Evolutionary conservation across 1,139 yeast species (phyloP), one percentile per base, ranked within the genome.

Genomic region (Candida smagusa): DNA sequence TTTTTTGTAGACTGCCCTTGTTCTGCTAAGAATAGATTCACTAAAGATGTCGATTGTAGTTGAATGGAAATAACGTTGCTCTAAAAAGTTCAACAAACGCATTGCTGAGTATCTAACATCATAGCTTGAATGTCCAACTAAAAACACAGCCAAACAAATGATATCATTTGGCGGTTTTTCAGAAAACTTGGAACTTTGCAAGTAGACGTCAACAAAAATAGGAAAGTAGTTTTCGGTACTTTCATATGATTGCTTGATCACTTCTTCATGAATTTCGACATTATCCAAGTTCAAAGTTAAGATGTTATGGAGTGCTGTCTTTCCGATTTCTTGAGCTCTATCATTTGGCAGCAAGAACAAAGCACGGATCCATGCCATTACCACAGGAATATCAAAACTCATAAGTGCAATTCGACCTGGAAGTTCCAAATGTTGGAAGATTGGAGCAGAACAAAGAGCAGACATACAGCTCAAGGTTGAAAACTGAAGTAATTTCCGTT

Each of bases 401-500:
- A 83, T 34, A 1, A 76, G 61, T 0, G 72, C 74, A 6, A 63
- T 52, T 19, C 59, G 59, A 12, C 71, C 72, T 8, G 74, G 66
- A 12, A 72, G 68, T 21, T 65, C 67, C 28, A 78, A 65, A 2
- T 68, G 62, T 39, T 78, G 78, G 13, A 73, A 70, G 8, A 84
- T 76, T 5, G 79, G 73, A 19, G 87, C 84, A 2, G 81, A 75
- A 47, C 95, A 83, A 22, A 92, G 63, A 0, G 83, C 72, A 0
- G 96, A 86, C 95, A 94, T 86, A 33, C 95, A 81, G 45, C 88
- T 84, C 36, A 88, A 67, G 0, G 95, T 76, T 1, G 95, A 74
- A 26, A 74, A 65, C 48, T 88, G 90, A 9, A 90, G 61, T 25
- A 83, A 80, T 36, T 81, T 77, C 49, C 78, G 78, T 54, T 90